Conservation (phyloP, 2,329 filamentous ascomycete species). For the Geosmithia putterillii region DNA sequence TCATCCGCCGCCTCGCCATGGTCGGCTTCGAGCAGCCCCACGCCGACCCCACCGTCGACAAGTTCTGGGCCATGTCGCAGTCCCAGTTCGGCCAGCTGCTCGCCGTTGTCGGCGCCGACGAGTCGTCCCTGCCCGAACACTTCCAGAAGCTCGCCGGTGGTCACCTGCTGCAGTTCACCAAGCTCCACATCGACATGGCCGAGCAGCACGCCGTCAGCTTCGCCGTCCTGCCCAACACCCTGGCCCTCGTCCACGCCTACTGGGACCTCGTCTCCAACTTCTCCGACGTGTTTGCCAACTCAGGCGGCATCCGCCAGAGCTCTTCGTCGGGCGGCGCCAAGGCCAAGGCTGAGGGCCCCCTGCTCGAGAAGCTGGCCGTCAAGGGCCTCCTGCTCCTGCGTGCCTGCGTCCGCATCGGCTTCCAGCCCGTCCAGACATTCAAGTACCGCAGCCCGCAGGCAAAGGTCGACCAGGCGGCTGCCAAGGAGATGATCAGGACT, state of each 20-base stretch:
- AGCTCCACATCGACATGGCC: conserved; percentile 82
- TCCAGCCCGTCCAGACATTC: conserved; percentile 70
- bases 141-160: conserved; percentile 61
- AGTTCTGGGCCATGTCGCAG: conserved; percentile 72
- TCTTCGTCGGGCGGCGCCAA: conserved; percentile 25
- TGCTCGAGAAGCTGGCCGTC: conserved; percentile 69
- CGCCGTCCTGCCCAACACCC: conserved; percentile 65
- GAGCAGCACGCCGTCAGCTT: conserved; percentile 72
- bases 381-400: conserved; percentile 75
- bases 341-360: conserved; percentile 43
- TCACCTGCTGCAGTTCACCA: conserved; percentile 80
- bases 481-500: conserved; percentile 56
- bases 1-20: conserved; percentile 66
- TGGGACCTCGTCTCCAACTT: conserved; percentile 73
- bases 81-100: conserved; percentile 70
- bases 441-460: conserved; percentile 65
- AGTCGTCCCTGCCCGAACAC: conserved; percentile 31
- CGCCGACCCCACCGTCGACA: conserved; percentile 59
- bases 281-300: conserved; percentile 59
- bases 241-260: conserved; percentile 68
- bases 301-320: conserved; percentile 39
- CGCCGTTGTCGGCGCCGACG: conserved; percentile 39
- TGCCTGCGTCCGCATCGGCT: conserved; percentile 75
- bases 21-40: conserved; percentile 77
- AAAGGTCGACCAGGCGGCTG: conserved; percentile 63